A percentile compares a stretch with the other conserved stretches of the same genome.
These are phyloP conservation scores for Podospora comata DNA, from an alignment of 495 filamentous ascomycete species.

Conservation along the genomic window DNA sequence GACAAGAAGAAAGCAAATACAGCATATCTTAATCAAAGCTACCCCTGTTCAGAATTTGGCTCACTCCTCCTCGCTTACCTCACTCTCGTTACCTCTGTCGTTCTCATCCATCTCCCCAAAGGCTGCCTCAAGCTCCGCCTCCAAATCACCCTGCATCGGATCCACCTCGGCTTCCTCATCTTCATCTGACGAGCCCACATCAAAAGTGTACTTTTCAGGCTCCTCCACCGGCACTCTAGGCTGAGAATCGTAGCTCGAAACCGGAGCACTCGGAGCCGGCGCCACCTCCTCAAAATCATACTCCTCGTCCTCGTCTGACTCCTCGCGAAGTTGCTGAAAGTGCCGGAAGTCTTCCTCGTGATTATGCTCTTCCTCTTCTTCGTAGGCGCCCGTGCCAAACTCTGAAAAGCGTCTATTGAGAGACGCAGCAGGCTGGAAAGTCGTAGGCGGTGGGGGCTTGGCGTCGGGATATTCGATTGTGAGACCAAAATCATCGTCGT, in stretches of 20 bases:
- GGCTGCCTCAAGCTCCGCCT: constrained; percentile 35
- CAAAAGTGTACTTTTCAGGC: constrained; percentile 19
- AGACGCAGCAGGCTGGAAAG: background rate
- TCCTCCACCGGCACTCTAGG: constrained; percentile 10
- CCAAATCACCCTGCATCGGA: constrained; percentile 22
- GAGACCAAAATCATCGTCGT: constrained; percentile 27
- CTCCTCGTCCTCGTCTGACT: constrained; percentile 15
- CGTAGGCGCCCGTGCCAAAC: background rate
- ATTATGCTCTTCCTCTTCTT: background rate
- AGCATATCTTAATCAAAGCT: background rate
- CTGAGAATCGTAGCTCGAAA: background rate
- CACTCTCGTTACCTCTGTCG: constrained; percentile 29
- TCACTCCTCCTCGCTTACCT: constrained; percentile 38
- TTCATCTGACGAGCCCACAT: constrained; percentile 8
- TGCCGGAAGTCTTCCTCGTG: constrained; percentile 11
- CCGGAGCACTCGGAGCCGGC: background rate
- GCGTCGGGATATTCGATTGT: constrained; percentile 13
- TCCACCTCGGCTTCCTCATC: constrained; percentile 31
- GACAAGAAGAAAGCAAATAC: background rate
- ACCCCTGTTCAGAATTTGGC: background rate
- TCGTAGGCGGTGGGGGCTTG: background rate
- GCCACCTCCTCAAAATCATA: constrained; percentile 8
- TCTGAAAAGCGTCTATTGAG: constrained; percentile 8
- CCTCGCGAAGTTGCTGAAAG: background rate
- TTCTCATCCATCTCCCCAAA: constrained; percentile 26